Evolutionary conservation across 164 flowering plant genomes (phyloP).

Genomic region (Vitis amurensis): DNA sequence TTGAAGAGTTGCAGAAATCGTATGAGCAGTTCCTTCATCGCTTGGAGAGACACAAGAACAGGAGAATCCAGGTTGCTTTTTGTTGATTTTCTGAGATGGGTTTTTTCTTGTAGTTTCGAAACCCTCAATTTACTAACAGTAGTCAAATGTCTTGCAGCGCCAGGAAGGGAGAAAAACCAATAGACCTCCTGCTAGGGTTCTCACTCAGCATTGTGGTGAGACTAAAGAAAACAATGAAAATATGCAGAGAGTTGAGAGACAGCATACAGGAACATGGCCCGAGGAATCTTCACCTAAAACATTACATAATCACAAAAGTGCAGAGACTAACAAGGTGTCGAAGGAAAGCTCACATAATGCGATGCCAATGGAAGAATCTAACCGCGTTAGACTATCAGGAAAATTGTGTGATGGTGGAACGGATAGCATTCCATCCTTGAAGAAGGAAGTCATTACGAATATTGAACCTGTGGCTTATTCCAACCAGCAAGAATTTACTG

Average conservation of each 20-base stretch:
- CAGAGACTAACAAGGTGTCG: not conserved
- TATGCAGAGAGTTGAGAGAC: slow-evolving; percentile 6
- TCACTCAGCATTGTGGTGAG: slow-evolving; percentile 9
- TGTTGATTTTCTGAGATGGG: slow-evolving; percentile 2
- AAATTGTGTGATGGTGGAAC: not conserved
- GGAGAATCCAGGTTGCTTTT: slow-evolving; percentile 52
- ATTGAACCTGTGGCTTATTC: not conserved
- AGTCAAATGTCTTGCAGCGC: slow-evolving; percentile 29
- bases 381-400: not conserved
- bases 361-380: slow-evolving; percentile 21
- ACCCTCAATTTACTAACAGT: slow-evolving; percentile 22
- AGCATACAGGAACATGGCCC: not conserved
- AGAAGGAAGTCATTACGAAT: slow-evolving; percentile 5
- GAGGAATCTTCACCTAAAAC: slow-evolving; percentile 1
- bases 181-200: slow-evolving; percentile 21
- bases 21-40: slow-evolving; percentile 84
- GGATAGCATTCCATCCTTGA: not conserved
- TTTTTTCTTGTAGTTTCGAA: slow-evolving; percentile 2
- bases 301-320: not conserved
- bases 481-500: slow-evolving; percentile 14
- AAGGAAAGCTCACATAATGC: slow-evolving; percentile 11
- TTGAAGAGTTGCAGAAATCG: slow-evolving; percentile 75
- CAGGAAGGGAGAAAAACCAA: slow-evolving; percentile 38
- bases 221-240: slow-evolving; percentile 23
- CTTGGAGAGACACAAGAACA: slow-evolving; percentile 54